Base-by-base conservation (phyloP, 495 filamentous ascomycete species). In the Penicillium odoratum region DNA sequence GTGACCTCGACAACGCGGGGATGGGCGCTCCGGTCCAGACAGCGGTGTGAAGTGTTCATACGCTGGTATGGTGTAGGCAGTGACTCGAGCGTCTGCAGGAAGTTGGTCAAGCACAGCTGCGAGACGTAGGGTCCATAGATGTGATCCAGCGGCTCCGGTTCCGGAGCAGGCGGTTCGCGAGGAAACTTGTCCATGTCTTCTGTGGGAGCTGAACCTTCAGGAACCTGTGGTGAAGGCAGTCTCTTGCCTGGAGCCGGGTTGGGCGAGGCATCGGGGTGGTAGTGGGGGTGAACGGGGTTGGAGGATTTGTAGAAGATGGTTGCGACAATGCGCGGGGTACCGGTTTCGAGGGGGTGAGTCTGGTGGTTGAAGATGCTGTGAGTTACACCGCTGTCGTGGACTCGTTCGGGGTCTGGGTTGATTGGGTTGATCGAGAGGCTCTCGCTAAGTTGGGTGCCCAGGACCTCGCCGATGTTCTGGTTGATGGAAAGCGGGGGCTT, bases 101-200 rank as follows among this genome's bases (percentile, higher is more conserved):
- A 93, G 57, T 90, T 88, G 28, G 90, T 90, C 66, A 95, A 79
- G 73, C 88, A 91, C 64, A 91, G 75, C 62, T 90, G 89, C 31
- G 88, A 90, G 57, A 93, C 82, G 61, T 87, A 87, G 3, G 83
- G 83, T 9, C 88, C 90, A 68, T 91, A 92, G 43, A 92, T 78
- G 60, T 89, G 87, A 66, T 91, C 88, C 48, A 91, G 78, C 26
- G 85, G 82, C 62, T 89, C 86, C 70, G 86, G 74, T 63, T 77
- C 82, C 38, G 73, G 80, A 40, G 80, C 77, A 15, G 87, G 85
- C 13, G 88, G 85, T 69, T 91, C 88, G 48, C 90, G 82, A 7
- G 88, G 87, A 60, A 88, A 87, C 56, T 84, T 83, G 44, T 87
- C 84, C 31, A 89, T 81, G 52, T 86, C 85, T 47, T 80, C 78